Base-by-base conservation (phyloP, 768 basidiomycete genomes). In the Calocybe cyanea region DNA sequence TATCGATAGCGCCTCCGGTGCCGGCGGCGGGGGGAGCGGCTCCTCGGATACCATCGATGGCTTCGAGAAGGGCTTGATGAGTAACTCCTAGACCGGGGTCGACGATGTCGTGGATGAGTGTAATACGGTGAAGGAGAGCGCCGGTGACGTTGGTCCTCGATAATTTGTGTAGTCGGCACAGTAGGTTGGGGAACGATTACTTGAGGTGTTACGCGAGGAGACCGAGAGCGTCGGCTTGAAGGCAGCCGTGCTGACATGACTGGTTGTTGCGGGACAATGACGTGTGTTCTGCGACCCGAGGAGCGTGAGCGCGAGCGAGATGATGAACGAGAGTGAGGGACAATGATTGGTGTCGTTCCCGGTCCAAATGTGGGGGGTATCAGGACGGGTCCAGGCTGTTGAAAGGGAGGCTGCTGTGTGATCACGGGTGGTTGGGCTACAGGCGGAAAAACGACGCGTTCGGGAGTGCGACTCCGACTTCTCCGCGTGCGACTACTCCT, bases 31-130 rank as follows among this genome's bases (percentile, higher is more conserved):
- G 34, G 34, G 7, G 34, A 35, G 17, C 14, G 11, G 25, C 25
- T 28, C 25, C 25, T 28, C 5, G 25, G 11, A 11, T 5, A 28
- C 5, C 6, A 28, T 28, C 25, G 25, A 28, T 28, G 25, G 25
- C 25, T 28, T 28, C 25, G 25, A 11, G 5, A 11, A 11, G 40
- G 38, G 24, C 38, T 43, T 28, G 42, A 43, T 41, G 52, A 59
- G 17, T 34, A 41, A 24, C 40, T 34, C 19, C 50, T 59, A 19
- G 56, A 57, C 37, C 59, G 57, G 34, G 59, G 51, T 33, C 58
- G 68, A 13, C 61, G 56, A 38, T 39, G 35, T 7, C 45, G 55
- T 50, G 49, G 49, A 38, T 17, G 38, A 44, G 37, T 28, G 30
- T 23, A n/a, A 25, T 20, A 18, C 8, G 25, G 41, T 28, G 25